Base-by-base conservation (phyloP, 1,139 yeast species). In the Candida freyschussii region DNA sequence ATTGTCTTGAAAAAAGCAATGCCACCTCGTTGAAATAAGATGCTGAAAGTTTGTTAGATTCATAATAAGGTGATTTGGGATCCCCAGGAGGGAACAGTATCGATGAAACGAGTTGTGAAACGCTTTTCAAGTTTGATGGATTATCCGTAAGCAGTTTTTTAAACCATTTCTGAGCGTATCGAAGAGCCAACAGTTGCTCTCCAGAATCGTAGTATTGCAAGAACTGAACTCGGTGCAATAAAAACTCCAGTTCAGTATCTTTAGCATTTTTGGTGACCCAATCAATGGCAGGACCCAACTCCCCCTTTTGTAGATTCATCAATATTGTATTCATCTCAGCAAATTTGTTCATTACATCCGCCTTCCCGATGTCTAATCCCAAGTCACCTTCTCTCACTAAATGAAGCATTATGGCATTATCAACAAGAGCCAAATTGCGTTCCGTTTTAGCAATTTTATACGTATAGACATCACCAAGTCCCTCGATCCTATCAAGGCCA, bases 191-290 rank as follows among this genome's bases (percentile, higher is more conserved):
- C 2, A 37, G 18, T 5, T 26, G 6, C 6, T 41, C 34, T 2
- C 32, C 33, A 1, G 25, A 6, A 4, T 39, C 34, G 22, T 36
- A 37, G 13, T 36, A 29, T 18, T 40, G 32, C 13, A 39, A 21
- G 45, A 71, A 81, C 47, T 79, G 78, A 16, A 78, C 61, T 51
- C 73, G 67, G 56, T 80, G 87, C 39, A 82, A 63, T 45, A 70
- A 69, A 59, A 80, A 79, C 54, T 78, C 85, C 24, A 80, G 47
- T 32, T 68, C 67, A 1, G 60, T 52, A 6, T 57, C 57, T 8
- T 39, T 36, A 3, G 49, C 44, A 15, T 37, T 29, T 6, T 16
- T 15, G 7, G 32, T 21, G 21, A 48, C 43, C 58, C 58, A 54
- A 4, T 38, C 24, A 13, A 53, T 45, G 2, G 54, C 50, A 13